phyloP scores from a whole-genome alignment of 1,284 basidiomycete genomes.

The Cryptococcus jaspeensis region DNA sequence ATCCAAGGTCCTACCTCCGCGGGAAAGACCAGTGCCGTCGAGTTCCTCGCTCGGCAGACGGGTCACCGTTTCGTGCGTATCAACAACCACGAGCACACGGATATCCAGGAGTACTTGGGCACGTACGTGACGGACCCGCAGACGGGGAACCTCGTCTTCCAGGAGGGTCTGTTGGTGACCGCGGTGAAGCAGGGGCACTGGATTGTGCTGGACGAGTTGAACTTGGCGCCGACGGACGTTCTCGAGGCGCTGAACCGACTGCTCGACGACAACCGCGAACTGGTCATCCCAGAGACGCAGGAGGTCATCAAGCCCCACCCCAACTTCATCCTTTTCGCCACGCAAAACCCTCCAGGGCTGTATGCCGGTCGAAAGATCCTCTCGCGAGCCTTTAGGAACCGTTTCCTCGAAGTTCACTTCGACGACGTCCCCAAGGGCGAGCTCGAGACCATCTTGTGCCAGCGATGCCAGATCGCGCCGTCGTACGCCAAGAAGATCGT shows the following conservation, averaged over 20 bases:
- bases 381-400: conserved; percentile 94
- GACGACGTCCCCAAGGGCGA: conserved; percentile 94
- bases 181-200: conserved; percentile 91
- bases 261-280: conserved; percentile 95
- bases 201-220: conserved; percentile 98
- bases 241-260: conserved; percentile 95
- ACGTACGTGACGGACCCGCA: conserved; percentile 91
- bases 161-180: conserved; percentile 89
- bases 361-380: conserved; percentile 95
- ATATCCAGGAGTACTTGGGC: conserved; percentile 97
- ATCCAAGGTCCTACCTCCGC: conserved; percentile 98
- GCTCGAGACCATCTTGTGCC: conserved; percentile 86
- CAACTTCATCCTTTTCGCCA: conserved; percentile 97
- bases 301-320: conserved; percentile 93
- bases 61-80: conserved; percentile 96
- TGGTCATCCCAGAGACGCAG: conserved; percentile 93
- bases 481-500: conserved; percentile 91
- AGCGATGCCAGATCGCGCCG: conserved; percentile 84
- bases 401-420: conserved; percentile 98
- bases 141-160: conserved; percentile 90
- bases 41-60: conserved; percentile 89
- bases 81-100: conserved; percentile 99
- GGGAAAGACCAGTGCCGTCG: conserved; percentile 95
- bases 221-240: conserved; percentile 96
- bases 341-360: conserved; percentile 96